Conservation (phyloP, 2,329 filamentous ascomycete genomes). For the Alternaria novae-zelandiae region DNA sequence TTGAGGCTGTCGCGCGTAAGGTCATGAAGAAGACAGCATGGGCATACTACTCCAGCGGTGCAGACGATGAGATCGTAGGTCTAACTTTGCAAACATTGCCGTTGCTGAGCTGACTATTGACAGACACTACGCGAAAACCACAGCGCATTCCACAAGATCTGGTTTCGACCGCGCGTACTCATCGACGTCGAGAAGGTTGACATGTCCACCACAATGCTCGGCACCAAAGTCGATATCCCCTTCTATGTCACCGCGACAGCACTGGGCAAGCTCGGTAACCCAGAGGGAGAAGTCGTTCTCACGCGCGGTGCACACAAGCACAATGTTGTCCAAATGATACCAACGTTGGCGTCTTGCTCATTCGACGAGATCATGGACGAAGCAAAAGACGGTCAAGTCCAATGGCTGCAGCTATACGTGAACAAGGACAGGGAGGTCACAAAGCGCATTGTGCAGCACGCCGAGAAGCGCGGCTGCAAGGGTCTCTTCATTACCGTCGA, state of each 20-base stretch:
- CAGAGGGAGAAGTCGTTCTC: conserved; percentile 90
- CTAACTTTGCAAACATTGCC: neutral
- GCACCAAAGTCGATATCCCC: conserved; percentile 80
- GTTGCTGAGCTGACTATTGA: conserved; percentile 17
- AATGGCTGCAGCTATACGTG: conserved; percentile 96
- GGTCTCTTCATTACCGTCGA: conserved; percentile 98
- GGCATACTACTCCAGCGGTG: conserved; percentile 96
- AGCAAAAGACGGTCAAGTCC: conserved; percentile 76
- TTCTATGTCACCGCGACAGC: conserved; percentile 98
- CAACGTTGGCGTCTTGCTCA: conserved; percentile 92
- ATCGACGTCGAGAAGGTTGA: conserved; percentile 90
- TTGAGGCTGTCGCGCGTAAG: conserved; percentile 86
- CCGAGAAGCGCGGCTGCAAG: conserved; percentile 89
- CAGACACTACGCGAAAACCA: conserved; percentile 96
- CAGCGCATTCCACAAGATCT: conserved; percentile 92
- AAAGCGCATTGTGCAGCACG: conserved; percentile 86
- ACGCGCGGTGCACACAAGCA: conserved; percentile 85
- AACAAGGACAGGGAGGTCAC: conserved; percentile 96
- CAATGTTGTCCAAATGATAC: conserved; percentile 97
- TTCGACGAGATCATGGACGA: conserved; percentile 98
- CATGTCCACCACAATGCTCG: conserved; percentile 91
- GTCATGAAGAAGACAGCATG: conserved; percentile 97
- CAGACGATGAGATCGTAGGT: conserved; percentile 83
- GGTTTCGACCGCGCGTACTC: conserved; percentile 91
- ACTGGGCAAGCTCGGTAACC: conserved; percentile 90